Evolutionary conservation across 768 basidiomycete species (phyloP), one percentile per base, ranked within the genome.

Genomic region (Termitomyces eurrhizus): DNA sequence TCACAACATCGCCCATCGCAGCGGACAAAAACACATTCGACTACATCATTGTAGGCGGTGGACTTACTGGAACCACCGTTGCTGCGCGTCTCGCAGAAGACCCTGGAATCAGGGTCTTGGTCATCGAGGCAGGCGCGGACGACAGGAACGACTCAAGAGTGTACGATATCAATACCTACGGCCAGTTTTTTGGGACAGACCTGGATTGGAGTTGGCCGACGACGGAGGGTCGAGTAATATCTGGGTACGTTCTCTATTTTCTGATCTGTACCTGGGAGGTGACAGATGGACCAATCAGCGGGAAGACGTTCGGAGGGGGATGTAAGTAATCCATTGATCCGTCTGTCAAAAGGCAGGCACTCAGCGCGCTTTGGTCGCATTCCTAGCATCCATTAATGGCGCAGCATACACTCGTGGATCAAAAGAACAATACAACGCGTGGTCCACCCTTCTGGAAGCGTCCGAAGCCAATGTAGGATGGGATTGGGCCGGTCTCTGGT

Each of bases 91-190:
- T 84, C 13, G 67, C 81, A 0, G 81, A 83, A 65, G 73, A 83
- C 58, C 63, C 77, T 3, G 61, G 65, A 0, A 68, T 77, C 41
- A 74, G 76, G 14, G 75, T 85, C 2, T 73, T 83, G 4, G 68
- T 83, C 56, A 73, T 84, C 50, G 83, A 84, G 65, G 83, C 78
- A 3, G 83, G 84, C 0, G 73, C 67, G 7, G 81, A 82, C 63
- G 69, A 81, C 61, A 73, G 80, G 36, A 70, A 70, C 8, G 75
- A 82, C 62, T 68, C 76, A 2, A 67, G 72, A 12, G 75, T 83
- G 1, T 80, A 77, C 52, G 79, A 82, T 59, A 73, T 82, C 29
- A 78, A 81, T 62, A 63, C 71, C 33, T 83, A 79, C 64, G 69
- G 73, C 6, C 66, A 72, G 24, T 78, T 78, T 18, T 77, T 81